Base-by-base conservation (phyloP, 169 alveolate species). In the Cryptosporidium ubiquitum region DNA sequence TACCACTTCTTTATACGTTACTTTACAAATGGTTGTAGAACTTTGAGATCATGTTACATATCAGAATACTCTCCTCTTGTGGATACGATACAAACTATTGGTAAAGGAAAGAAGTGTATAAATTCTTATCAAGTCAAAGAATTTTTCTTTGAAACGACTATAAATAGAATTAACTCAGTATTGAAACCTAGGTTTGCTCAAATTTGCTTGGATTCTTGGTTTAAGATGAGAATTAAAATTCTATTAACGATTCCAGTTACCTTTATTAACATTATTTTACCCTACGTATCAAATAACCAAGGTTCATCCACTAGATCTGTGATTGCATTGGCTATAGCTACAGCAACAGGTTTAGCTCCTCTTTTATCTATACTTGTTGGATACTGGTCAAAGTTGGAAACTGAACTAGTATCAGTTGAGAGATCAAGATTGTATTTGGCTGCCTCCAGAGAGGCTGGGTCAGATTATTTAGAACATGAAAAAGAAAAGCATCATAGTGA, bases 41-140 rank as follows among this genome's bases (percentile, higher is more conserved):
- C 57, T 18, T 42, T 79, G 12, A 79, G 71, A 42, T 79, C 89
- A 14, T 79, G 79, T 0, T 79, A 79, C 39, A 37, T 79, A 61
- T 79, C 89, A 9, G 89, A 79, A 31, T 64, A 61, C 31, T 79
- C 89, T 2, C 89, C 89, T 40, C 58, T 79, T 5, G 68, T 79
- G 3, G 89, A 79, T 9, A 60, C 74, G 23, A 64, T 79, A 12
- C 89, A 79, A 47, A 79, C 89, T n/a, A 79, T 79, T n/a, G 89
- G 89, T 7, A 79, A 60, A 42, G 89, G 89, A 10, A 64, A 64
- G 44, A 58, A 61, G 39, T 79, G 89, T 26, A 6, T 79, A 23
- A 79, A 42, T 29, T 31, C 55, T 31, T 14, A 18, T 14, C 26
- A 79, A 23, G 26, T 66, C 12, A 29, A 29, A 40, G 55, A 79